Percentiles rank a stretch among this genome's conserved stretches.
Evolutionary conservation across 2,329 filamentous ascomycete genomes (phyloP).

Genomic region (Onygena corvina): DNA sequence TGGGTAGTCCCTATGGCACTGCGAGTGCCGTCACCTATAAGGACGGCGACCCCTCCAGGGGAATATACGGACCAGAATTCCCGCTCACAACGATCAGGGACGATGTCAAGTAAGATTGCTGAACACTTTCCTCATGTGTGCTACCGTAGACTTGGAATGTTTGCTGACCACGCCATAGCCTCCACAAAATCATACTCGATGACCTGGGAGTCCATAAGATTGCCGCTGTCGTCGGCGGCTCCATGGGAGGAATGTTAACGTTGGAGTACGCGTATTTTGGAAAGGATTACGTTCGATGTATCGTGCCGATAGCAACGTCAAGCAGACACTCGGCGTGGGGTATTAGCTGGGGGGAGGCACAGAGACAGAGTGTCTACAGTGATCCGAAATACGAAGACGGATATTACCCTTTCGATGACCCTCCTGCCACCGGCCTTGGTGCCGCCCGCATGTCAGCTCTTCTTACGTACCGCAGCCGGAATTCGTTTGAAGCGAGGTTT

Average conservation of each 20-base stretch:
- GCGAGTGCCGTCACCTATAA: constrained; percentile 58
- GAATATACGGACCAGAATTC: constrained; percentile 86
- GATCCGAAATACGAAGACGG: constrained; percentile 98
- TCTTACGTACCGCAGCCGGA: constrained; percentile 87
- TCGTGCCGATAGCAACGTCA: constrained; percentile 46
- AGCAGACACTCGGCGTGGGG: constrained; percentile 47
- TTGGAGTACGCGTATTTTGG: constrained; percentile 59
- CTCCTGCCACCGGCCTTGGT: constrained; percentile 72
- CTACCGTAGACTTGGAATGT: not conserved
- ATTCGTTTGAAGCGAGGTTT: constrained; percentile 93
- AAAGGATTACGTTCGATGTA: constrained; percentile 44
- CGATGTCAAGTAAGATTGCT: constrained; percentile 65
- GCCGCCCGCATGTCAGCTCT: constrained; percentile 95
- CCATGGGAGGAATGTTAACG: constrained; percentile 48
- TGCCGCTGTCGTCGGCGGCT: constrained; percentile 44
- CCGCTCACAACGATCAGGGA: constrained; percentile 90
- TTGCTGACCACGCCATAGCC: constrained; percentile 24
- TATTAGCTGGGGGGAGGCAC: constrained; percentile 48
- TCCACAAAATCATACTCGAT: constrained; percentile 45
- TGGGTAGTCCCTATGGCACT: constrained; percentile 45
- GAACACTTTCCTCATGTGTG: not conserved
- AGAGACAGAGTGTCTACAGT: constrained; percentile 67
- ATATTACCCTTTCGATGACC: constrained; percentile 80
- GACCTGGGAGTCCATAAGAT: constrained; percentile 43
- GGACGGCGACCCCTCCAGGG: constrained; percentile 62